Conservation (phyloP, 75 land plant genomes). For the Selaginella tamariscina region DNA sequence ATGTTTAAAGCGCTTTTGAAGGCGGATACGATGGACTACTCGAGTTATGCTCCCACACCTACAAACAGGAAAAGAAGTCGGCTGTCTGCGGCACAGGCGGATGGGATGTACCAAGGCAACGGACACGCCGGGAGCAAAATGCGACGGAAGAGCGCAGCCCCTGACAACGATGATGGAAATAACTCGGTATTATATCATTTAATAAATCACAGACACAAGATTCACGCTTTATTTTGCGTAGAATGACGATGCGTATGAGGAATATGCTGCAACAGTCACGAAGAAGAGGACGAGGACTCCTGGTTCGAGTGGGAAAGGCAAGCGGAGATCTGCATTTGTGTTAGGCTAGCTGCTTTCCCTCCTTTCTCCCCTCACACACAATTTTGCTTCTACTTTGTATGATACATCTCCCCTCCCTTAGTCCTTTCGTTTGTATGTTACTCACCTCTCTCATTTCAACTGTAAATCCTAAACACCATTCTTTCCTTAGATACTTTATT, state of each 20-base stretch:
- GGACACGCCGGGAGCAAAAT: background rate
- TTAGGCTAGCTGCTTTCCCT: background rate
- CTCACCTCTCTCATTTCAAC: background rate
- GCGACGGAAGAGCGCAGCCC: background rate
- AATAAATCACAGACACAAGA: too few species aligned
- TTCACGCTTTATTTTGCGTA: too few species aligned
- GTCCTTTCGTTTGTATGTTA: background rate
- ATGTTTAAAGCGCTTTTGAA: conserved; percentile 68
- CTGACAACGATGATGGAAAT: background rate
- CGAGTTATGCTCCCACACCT: conserved; percentile 50
- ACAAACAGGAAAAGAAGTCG: conserved; percentile 43
- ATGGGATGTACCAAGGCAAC: background rate
- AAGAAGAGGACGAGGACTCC: too few species aligned
- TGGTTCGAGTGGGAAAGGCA: too few species aligned
- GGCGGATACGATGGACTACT: conserved; percentile 83
- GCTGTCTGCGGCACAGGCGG: background rate
- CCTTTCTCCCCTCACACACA: background rate
- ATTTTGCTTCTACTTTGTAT: background rate
- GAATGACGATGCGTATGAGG: background rate
- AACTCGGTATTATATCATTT: too few species aligned
- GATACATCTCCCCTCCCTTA: background rate
- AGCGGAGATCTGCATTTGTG: background rate
- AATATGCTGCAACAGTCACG: background rate
- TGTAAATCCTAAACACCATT: too few species aligned
- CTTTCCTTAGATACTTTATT: too few species aligned